phyloP scores from a whole-genome alignment of 139 green algal species.

The Micromonas pusilla region DNA sequence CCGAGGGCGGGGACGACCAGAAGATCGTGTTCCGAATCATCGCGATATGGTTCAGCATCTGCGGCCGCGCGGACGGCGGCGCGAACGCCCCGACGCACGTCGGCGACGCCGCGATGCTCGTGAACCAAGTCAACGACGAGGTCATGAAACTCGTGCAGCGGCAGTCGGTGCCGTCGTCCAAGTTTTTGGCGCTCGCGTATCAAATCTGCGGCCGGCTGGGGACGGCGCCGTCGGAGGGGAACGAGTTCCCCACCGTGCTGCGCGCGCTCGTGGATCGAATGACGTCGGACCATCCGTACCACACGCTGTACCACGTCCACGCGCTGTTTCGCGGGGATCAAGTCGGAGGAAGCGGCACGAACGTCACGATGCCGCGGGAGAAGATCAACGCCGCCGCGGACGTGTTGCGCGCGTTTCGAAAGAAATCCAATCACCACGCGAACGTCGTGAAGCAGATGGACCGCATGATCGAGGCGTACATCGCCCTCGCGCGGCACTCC shows the following conservation, averaged over 20 bases:
- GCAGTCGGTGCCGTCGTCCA: constrained; percentile 55
- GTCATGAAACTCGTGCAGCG: constrained; percentile 34
- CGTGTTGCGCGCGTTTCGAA: constrained; percentile 33
- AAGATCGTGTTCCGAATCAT: constrained; percentile 5
- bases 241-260: constrained; percentile 32
- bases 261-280: constrained; percentile 50
- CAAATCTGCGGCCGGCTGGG: constrained; percentile 62
- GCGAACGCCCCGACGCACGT: too few relatives aligned
- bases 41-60: constrained; percentile 40
- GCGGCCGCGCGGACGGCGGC: neutral
- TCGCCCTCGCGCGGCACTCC: constrained; percentile 53
- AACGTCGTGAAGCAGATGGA: constrained; percentile 47
- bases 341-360: constrained; percentile 12
- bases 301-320: constrained; percentile 56
- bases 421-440: neutral
- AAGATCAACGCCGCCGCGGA: constrained; percentile 31
- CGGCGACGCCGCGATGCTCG: neutral
- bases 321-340: neutral
- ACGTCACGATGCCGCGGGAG: constrained; percentile 28
- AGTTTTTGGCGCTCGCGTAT: constrained; percentile 78
- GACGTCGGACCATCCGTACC: constrained; percentile 66
- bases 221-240: constrained; percentile 2
- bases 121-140: neutral
- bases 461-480: constrained; percentile 59
- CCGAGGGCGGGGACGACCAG: neutral